Evolutionary conservation across 495 filamentous ascomycete species (phyloP).

Genomic region (Hyphodiscus hymeniophilus): DNA sequence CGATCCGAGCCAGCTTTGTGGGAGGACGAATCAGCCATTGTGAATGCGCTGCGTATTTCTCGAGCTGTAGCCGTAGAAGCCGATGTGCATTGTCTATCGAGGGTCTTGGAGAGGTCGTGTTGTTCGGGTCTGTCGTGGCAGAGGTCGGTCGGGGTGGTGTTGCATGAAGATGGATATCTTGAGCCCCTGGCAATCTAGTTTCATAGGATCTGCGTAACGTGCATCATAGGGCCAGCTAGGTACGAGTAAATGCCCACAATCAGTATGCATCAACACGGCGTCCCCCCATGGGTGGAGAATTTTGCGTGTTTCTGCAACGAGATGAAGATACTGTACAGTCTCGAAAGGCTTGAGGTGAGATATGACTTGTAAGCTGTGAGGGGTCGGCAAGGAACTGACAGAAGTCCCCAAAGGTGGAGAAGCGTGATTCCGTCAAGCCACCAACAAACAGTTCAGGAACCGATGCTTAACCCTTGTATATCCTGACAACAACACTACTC

Average conservation of each 20-base stretch:
- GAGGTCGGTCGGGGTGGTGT: constrained; percentile 6
- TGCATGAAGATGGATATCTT: constrained; percentile 9
- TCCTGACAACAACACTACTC: no score
- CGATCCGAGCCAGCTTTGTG: constrained; percentile 14
- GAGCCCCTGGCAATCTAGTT: constrained; percentile 5
- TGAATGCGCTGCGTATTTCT: constrained; percentile 11
- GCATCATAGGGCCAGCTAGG: constrained; percentile 1
- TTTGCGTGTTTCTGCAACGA: no score
- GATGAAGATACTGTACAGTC: no score
- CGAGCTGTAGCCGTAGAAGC: constrained; percentile 2
- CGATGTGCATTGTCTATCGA: constrained; percentile 20
- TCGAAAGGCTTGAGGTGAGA: no score
- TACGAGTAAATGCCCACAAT: no score
- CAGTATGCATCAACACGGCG: no score
- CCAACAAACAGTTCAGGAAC: not conserved
- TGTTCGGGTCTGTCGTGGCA: not conserved
- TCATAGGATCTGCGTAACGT: constrained; percentile 6
- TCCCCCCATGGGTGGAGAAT: no score
- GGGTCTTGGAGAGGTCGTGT: not conserved
- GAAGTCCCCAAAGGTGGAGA: not conserved
- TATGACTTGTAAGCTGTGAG: no score
- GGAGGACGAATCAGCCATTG: constrained; percentile 21
- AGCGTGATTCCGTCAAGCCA: no score
- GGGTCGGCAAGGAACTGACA: not conserved
- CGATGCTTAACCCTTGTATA: no score